Conservation (phyloP, 176 grass and related monocot genomes). For the Lolium multiflorum region DNA sequence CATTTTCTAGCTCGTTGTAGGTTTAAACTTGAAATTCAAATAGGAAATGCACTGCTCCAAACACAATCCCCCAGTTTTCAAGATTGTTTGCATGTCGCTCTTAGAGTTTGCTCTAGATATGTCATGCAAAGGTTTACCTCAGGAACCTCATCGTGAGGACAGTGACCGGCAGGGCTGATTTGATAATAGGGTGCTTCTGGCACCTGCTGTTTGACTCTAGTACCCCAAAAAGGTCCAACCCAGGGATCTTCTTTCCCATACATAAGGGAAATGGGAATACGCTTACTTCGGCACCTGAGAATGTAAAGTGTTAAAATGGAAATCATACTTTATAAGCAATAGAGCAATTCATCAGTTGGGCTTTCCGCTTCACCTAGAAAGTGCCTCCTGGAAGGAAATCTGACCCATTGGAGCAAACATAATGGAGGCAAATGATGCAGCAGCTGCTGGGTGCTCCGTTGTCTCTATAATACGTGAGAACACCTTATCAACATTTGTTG, state of each 20-base stretch:
- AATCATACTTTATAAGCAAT: neutral
- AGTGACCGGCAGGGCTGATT: slow-evolving; percentile 95
- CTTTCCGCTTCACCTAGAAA: slow-evolving; percentile 52
- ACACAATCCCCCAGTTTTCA: neutral
- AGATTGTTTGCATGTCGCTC: neutral
- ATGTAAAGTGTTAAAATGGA: slow-evolving; percentile 35
- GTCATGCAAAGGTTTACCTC: slow-evolving; percentile 62
- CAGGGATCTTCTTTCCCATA: slow-evolving; percentile 99
- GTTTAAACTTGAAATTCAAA: neutral
- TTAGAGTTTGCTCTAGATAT: slow-evolving; percentile 3
- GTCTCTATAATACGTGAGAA: slow-evolving; percentile 87
- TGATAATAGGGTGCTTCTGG: slow-evolving; percentile 91
- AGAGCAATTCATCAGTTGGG: slow-evolving; percentile 7
- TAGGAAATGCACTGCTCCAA: neutral
- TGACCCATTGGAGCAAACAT: slow-evolving; percentile 91
- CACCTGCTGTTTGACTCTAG: slow-evolving; percentile 82
- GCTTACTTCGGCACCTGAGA: slow-evolving; percentile 68
- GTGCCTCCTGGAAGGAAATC: slow-evolving; percentile 81
- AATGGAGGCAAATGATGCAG: slow-evolving; percentile 95
- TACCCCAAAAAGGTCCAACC: slow-evolving; percentile 88
- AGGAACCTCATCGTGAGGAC: slow-evolving; percentile 98
- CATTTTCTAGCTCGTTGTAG: neutral
- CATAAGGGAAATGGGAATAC: slow-evolving; percentile 85
- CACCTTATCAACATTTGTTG: slow-evolving; percentile 87
- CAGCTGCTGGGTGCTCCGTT: slow-evolving; percentile 91